phyloP scores from a whole-genome alignment of 2,329 filamentous ascomycete species.

The Nannizzia gypsea region DNA sequence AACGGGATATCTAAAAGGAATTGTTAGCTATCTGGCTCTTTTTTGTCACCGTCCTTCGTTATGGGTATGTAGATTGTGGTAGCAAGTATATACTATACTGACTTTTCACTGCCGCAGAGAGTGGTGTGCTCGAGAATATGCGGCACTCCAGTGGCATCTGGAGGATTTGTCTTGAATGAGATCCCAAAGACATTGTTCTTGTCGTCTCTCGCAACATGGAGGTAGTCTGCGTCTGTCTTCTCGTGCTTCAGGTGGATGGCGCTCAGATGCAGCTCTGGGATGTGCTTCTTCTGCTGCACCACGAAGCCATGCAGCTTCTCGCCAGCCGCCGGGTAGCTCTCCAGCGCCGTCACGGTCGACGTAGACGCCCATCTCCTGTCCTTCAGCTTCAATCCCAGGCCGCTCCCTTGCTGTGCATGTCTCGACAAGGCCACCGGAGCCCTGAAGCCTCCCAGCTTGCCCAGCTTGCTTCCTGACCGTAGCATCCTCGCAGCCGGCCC shows the following conservation, averaged over 20 bases:
- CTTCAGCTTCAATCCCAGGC: background rate
- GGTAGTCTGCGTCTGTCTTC: constrained; percentile 88
- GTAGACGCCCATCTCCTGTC: constrained; percentile 33
- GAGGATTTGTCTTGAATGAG: constrained; percentile 97
- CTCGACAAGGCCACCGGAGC: background rate
- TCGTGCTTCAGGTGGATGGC: constrained; percentile 85
- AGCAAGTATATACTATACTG: constrained; percentile 20
- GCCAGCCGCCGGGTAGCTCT: constrained; percentile 64
- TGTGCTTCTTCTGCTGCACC: constrained; percentile 73
- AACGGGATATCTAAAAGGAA: constrained; percentile 64
- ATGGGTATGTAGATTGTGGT: too few species aligned
- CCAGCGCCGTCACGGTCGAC: constrained; percentile 62
- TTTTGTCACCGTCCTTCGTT: too few species aligned
- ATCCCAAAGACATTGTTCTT: constrained; percentile 99
- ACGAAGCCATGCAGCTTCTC: constrained; percentile 91
- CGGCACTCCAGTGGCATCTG: constrained; percentile 87
- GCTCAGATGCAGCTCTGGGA: constrained; percentile 86
- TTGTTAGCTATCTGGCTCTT: background rate
- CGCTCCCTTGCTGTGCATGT: background rate
- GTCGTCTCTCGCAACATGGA: constrained; percentile 89
- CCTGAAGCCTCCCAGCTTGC: constrained; percentile 1
- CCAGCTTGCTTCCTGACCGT: background rate
- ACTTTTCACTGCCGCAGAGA: constrained; percentile 89
- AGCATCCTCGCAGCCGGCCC: background rate
- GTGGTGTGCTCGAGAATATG: constrained; percentile 98